Conservation (phyloP, 352 stramenopile species). For the Phytophthora sp. region DNA sequence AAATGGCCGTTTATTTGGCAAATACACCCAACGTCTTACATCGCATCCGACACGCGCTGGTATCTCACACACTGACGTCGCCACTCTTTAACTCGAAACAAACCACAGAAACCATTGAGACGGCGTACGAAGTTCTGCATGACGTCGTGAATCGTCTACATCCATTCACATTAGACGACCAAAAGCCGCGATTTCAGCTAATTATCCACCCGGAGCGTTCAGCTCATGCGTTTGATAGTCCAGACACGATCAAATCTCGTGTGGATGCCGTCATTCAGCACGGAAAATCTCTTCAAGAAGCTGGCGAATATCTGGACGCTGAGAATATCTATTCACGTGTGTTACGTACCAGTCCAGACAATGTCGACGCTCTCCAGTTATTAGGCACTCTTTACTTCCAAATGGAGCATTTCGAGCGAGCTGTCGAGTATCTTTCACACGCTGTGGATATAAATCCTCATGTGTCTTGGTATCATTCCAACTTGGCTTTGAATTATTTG, state of each 20-base stretch:
- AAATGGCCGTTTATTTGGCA: slow-evolving; percentile 62
- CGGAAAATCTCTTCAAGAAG: slow-evolving; percentile 42
- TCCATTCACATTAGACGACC: slow-evolving; percentile 12
- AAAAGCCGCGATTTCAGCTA: slow-evolving; percentile 40
- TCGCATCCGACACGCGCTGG: slow-evolving; percentile 42
- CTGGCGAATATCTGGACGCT: slow-evolving; percentile 27
- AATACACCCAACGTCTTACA: slow-evolving; percentile 21
- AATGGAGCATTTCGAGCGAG: slow-evolving; percentile 18
- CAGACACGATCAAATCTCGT: slow-evolving; percentile 4
- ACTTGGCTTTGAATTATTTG: slow-evolving; percentile 31
- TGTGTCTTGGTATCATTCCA: slow-evolving; percentile 42
- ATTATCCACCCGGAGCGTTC: slow-evolving; percentile 43
- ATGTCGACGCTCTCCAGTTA: slow-evolving; percentile 59
- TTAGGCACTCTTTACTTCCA: slow-evolving; percentile 44
- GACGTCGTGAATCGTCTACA: slow-evolving; percentile 49
- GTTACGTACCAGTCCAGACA: slow-evolving; percentile 25
- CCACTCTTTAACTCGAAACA: slow-evolving; percentile 79
- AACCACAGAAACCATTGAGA: slow-evolving; percentile 71
- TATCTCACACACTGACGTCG: slow-evolving; percentile 35
- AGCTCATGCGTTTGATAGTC: not conserved
- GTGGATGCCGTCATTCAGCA: slow-evolving; percentile 26
- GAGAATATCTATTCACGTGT: slow-evolving; percentile 52
- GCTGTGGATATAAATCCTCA: slow-evolving; percentile 30
- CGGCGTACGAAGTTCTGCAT: slow-evolving; percentile 66
- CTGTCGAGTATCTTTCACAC: slow-evolving; percentile 25